Percentiles rank a stretch among this genome's conserved stretches.
phyloP scores from a whole-genome alignment of 768 basidiomycete genomes.

The Boletus insuetus region DNA sequence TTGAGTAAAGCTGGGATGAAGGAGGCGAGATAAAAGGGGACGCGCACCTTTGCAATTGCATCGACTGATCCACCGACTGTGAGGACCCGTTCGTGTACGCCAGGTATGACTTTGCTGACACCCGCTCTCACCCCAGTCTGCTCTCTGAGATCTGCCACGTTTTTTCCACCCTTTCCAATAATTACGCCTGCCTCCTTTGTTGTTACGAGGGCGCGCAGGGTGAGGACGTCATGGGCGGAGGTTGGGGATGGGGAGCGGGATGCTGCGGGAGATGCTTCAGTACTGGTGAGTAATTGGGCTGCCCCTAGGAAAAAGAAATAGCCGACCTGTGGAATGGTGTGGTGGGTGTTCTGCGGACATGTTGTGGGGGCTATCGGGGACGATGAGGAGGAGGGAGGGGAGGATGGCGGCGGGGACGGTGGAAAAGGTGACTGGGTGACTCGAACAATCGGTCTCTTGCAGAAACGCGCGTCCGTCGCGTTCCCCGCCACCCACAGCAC shows the following conservation, averaged over 20 bases:
- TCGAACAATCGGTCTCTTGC: too few relatives aligned
- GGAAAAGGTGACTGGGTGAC: conserved; percentile 11
- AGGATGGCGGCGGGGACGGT: conserved; percentile 7
- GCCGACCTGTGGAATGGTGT: conserved; percentile 53
- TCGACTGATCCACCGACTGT: conserved; percentile 92
- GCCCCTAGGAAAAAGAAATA: conserved; percentile 16
- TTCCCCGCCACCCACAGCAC: conserved; percentile 32
- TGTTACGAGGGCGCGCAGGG: conserved; percentile 91
- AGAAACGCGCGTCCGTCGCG: conserved; percentile 26
- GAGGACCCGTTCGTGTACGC: conserved; percentile 97
- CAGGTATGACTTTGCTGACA: conserved; percentile 97
- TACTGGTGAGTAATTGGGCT: neutral
- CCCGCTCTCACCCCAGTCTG: conserved; percentile 97
- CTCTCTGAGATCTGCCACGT: conserved; percentile 94
- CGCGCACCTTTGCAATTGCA: conserved; percentile 80
- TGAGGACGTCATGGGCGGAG: conserved; percentile 69
- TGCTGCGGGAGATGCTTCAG: conserved; percentile 52
- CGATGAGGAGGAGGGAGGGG: conserved; percentile 20
- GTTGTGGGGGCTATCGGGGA: conserved; percentile 31
- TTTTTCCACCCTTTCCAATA: conserved; percentile 95
- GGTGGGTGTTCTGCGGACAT: conserved; percentile 68
- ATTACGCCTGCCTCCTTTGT: conserved; percentile 98
- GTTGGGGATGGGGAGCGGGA: conserved; percentile 74
- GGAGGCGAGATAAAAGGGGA: neutral
- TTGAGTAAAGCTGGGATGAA: conserved; percentile 2